phyloP scores from a whole-genome alignment of 352 stramenopile species.

The Blastocystis sp. region DNA sequence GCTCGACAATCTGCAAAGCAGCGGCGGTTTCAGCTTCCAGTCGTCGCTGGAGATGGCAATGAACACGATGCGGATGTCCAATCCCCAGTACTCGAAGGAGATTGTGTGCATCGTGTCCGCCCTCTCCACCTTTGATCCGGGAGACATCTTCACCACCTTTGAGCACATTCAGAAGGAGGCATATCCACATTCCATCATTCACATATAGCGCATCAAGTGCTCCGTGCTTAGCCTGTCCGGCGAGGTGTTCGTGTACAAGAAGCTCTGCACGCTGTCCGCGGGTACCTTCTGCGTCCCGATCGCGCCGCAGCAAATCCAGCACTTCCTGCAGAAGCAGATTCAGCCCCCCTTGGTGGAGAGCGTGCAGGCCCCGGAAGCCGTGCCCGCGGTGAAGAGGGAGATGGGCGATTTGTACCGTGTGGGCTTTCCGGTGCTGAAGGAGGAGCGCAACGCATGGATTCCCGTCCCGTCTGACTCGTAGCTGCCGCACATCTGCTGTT shows the following conservation, averaged over 20 bases:
- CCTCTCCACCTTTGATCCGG: conserved; percentile 42
- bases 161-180: conserved; percentile 7
- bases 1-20: conserved; percentile 43
- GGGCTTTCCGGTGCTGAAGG: conserved; percentile 43
- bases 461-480: background rate
- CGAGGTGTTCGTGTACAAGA: conserved; percentile 59
- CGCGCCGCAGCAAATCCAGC: conserved; percentile 27
- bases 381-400: background rate
- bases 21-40: conserved; percentile 42
- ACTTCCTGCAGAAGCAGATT: conserved; percentile 40
- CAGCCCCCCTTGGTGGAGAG: conserved; percentile 17
- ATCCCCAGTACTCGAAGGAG: conserved; percentile 31
- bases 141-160: conserved; percentile 40
- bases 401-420: conserved; percentile 1
- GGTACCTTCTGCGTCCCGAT: conserved; percentile 34
- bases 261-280: background rate
- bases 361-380: background rate
- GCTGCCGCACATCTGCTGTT: conserved; percentile 40
- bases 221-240: conserved; percentile 60
- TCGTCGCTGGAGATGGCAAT: conserved; percentile 46
- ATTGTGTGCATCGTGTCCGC: conserved; percentile 50
- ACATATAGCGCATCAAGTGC: conserved; percentile 22
- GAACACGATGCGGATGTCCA: conserved; percentile 3
- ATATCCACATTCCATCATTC: background rate
- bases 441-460: conserved; percentile 5